Base-by-base conservation (phyloP, 305 asterid genomes). In the Solanum hybrid region DNA sequence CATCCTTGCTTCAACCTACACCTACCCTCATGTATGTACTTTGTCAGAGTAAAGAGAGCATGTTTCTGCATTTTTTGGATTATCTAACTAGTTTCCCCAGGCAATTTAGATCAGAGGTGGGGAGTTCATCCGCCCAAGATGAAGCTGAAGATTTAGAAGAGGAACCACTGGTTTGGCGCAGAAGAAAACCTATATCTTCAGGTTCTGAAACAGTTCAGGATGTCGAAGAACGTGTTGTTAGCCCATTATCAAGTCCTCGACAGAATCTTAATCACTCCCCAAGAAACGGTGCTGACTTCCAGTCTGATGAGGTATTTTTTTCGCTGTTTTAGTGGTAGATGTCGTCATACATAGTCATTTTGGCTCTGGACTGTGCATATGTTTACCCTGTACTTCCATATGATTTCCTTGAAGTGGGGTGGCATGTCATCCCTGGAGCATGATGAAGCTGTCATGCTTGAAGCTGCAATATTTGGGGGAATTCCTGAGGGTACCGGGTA, bases 401-500 rank as follows among this genome's bases (percentile, higher is more conserved):
- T 51, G 39, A 51, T 91, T 89, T 89, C 89, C 91, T 57, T 92
- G 82, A 92, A 97, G 99, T 97, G 98, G 99, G 99, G 98, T 80
- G 98, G 99, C 90, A 97, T 97, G 88, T 97, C 99, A 87, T 95
- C 99, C 15, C 97, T 87, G 94, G 99, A 97, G 90, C 99, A 96
- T 32, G 99, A 97, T 83, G 99, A 97, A 92, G 99, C 99, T 84
- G 98, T 96, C 75, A 97, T 97, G 99, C 98, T 97, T 89, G 99
- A 97, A 93, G 99, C 99, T 91, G 99, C 99, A 77, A 94, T 97
- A 97, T 96, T 97, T 94, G 99, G 99, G 89, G 99, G 99, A 88
- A 83, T 97, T 38, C 97, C 98, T 77, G 99, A 97, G 92, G 95
- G 94, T 85, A 92, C 91, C 91, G 97, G 94, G 57, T 95, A 95